phyloP scores from a whole-genome alignment of 164 flowering plant species.

The Vitis cinerea region DNA sequence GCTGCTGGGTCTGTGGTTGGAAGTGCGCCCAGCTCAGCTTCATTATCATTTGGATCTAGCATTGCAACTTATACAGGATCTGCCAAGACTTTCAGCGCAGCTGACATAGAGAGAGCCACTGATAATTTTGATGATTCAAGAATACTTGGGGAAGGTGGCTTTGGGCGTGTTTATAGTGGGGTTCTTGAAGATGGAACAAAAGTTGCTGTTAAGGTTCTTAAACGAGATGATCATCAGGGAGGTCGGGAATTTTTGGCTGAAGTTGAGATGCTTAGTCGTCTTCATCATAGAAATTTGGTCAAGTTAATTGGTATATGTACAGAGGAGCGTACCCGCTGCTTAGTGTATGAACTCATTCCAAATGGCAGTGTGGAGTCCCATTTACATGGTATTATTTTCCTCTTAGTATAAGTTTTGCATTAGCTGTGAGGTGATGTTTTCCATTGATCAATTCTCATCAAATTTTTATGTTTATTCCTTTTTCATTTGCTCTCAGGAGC shows the following conservation, averaged over 20 bases:
- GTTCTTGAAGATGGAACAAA: conserved; percentile 75
- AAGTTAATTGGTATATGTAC: conserved; percentile 91
- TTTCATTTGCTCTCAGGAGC: conserved; percentile 37
- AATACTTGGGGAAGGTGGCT: conserved; percentile 95
- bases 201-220: conserved; percentile 85
- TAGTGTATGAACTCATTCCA: conserved; percentile 89
- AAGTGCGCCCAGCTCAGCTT: conserved; percentile 59
- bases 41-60: conserved; percentile 75
- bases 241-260: conserved; percentile 91
- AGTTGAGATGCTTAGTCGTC: conserved; percentile 96
- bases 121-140: conserved; percentile 54
- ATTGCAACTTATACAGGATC: conserved; percentile 70
- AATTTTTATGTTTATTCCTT: conserved; percentile 3
- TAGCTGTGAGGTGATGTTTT: neutral
- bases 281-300: conserved; percentile 93
- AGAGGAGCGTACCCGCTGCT: conserved; percentile 69
- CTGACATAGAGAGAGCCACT: conserved; percentile 78
- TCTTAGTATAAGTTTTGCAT: neutral
- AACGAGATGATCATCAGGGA: conserved; percentile 88
- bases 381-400: conserved; percentile 62
- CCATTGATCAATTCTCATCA: neutral
- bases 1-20: conserved; percentile 46
- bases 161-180: conserved; percentile 89
- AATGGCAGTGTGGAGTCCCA: conserved; percentile 98
- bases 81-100: conserved; percentile 67